Evolutionary conservation across 495 filamentous ascomycete genomes (phyloP).

Genomic region (Rusavskia elegans): DNA sequence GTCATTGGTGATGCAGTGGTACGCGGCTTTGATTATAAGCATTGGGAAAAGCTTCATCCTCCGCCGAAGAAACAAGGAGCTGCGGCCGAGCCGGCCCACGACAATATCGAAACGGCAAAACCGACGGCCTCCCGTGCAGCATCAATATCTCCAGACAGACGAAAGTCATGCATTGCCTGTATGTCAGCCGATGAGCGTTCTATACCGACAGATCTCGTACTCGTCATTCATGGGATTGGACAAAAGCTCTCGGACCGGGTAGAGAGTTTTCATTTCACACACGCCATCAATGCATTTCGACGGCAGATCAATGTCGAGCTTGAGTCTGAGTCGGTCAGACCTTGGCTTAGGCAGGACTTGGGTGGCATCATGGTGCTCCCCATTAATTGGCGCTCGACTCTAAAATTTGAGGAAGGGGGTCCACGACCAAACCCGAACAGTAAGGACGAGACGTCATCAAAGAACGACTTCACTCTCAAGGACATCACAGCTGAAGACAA

Average conservation of each 20-base stretch:
- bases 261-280: constrained; percentile 93
- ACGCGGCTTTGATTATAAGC: constrained; percentile 63
- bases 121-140: constrained; percentile 2
- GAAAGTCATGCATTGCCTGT: constrained; percentile 32
- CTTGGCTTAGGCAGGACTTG: constrained; percentile 52
- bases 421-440: constrained; percentile 20
- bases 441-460: constrained; percentile 28
- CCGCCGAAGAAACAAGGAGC: constrained; percentile 29
- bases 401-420: constrained; percentile 69
- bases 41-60: constrained; percentile 64
- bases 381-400: constrained; percentile 75
- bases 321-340: constrained; percentile 52
- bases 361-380: constrained; percentile 62
- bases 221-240: constrained; percentile 90
- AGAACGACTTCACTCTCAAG: constrained; percentile 58
- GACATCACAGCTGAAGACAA: constrained; percentile 78
- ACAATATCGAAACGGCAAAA: background rate
- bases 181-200: constrained; percentile 46
- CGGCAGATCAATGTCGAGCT: constrained; percentile 75
- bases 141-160: constrained; percentile 2
- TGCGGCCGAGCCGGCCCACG: constrained; percentile 6
- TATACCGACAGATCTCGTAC: constrained; percentile 68
- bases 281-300: constrained; percentile 84
- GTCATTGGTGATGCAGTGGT: constrained; percentile 75
- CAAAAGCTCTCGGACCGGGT: constrained; percentile 93